phyloP scores from a whole-genome alignment of 108 stramenopile species.

The Cylindrotheca closterium region DNA sequence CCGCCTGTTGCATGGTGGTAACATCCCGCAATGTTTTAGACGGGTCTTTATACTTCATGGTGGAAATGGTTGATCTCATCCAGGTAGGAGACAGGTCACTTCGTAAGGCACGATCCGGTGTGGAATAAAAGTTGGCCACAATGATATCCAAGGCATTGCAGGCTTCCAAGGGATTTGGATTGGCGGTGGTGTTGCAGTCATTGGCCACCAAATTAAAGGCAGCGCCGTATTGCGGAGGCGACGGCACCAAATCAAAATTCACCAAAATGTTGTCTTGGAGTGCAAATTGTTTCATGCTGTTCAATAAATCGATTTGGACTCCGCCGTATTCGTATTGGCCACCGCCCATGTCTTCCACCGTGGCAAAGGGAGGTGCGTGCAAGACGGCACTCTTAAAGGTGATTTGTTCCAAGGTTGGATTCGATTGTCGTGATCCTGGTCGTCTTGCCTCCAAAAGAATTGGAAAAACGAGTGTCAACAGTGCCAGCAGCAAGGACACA shows the following conservation, averaged over 20 bases:
- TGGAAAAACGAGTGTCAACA: too few relatives aligned
- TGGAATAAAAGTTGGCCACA: conserved; percentile 13
- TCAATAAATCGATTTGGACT: conserved; percentile 9
- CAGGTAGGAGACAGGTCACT: conserved; percentile 11
- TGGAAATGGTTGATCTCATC: conserved; percentile 2
- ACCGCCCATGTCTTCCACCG: too few relatives aligned
- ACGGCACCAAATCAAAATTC: neutral
- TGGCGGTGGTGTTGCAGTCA: neutral
- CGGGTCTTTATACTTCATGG: conserved; percentile 3
- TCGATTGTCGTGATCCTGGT: too few relatives aligned
- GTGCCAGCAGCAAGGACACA: too few relatives aligned
- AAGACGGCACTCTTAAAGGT: too few relatives aligned
- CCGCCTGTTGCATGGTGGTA: conserved; percentile 7
- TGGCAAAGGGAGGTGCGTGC: too few relatives aligned
- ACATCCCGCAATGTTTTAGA: neutral
- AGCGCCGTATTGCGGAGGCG: neutral
- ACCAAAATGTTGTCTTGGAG: neutral
- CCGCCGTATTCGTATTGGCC: too few relatives aligned
- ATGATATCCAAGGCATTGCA: conserved; percentile 11
- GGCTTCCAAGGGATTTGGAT: neutral
- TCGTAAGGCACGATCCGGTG: neutral
- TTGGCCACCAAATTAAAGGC: neutral
- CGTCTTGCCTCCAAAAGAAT: too few relatives aligned
- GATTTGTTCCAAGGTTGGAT: too few relatives aligned
- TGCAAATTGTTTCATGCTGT: conserved; percentile 6